Conservation (phyloP, 371 early-diverging fungal species). For the Lichtheimia ornata region DNA sequence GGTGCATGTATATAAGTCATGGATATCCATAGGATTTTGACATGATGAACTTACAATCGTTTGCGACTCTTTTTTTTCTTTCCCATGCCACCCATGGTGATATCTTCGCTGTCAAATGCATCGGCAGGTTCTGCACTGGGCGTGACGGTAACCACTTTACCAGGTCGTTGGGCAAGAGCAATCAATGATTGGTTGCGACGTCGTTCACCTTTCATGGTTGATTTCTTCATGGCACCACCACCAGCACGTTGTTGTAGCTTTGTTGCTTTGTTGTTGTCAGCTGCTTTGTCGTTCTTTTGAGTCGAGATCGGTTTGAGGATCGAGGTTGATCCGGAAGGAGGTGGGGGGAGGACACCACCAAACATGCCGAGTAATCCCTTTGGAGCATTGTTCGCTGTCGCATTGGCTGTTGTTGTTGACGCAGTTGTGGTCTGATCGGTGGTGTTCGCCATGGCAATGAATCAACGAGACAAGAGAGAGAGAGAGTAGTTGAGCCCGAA, state of each 20-base stretch:
- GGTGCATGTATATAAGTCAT: not conserved
- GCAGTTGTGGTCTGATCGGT: too few species aligned
- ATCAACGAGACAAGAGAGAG: too few species aligned
- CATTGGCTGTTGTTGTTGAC: too few species aligned
- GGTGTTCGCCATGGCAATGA: too few species aligned
- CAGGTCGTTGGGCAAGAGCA: slow-evolving; percentile 23
- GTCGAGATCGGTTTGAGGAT: not conserved
- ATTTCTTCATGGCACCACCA: slow-evolving; percentile 28
- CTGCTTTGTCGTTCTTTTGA: slow-evolving; percentile 4
- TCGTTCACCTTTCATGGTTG: slow-evolving; percentile 14
- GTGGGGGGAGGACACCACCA: slow-evolving; percentile 20
- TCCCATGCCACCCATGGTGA: slow-evolving; percentile 36
- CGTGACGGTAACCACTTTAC: slow-evolving; percentile 27
- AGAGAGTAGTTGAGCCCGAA: too few species aligned
- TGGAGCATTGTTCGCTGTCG: slow-evolving; percentile 2
- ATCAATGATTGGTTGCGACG: slow-evolving; percentile 18
- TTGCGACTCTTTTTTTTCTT: slow-evolving; percentile 27
- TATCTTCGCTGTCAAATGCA: slow-evolving; percentile 28
- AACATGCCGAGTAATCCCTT: slow-evolving; percentile 40
- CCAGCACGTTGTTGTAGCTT: slow-evolving; percentile 4
- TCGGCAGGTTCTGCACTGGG: slow-evolving; percentile 18
- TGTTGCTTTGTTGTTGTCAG: slow-evolving; percentile 6
- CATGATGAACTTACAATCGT: slow-evolving; percentile 28
- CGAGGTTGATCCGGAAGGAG: not conserved
- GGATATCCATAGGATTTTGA: not conserved